A percentile compares a stretch with the other conserved stretches of the same genome.
Conservation (phyloP, 441 rosid species). For the Breynia disticha region DNA sequence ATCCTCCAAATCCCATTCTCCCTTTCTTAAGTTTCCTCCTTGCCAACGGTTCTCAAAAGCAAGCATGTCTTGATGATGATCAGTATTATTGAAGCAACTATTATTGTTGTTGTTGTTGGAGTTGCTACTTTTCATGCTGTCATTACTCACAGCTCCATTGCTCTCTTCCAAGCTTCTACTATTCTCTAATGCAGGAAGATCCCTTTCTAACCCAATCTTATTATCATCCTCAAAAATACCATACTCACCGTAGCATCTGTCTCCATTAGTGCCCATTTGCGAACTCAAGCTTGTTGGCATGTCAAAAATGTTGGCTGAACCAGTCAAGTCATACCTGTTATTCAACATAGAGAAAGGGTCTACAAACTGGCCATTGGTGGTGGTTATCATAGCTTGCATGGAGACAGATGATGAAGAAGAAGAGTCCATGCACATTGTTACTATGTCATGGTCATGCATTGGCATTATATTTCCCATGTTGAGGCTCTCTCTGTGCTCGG, state of each 20-base stretch:
- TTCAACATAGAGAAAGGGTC: slow-evolving; percentile 28
- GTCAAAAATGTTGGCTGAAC: slow-evolving; percentile 16
- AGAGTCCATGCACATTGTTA: slow-evolving; percentile 43
- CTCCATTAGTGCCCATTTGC: slow-evolving; percentile 18
- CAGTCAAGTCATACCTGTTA: slow-evolving; percentile 18
- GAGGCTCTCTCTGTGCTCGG: slow-evolving; percentile 29
- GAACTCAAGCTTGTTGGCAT: slow-evolving; percentile 16
- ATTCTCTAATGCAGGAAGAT: slow-evolving; percentile 44
- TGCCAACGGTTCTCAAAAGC: slow-evolving; percentile 33
- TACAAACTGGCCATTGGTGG: slow-evolving; percentile 17
- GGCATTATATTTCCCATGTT: slow-evolving; percentile 32
- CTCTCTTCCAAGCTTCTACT: slow-evolving; percentile 30
- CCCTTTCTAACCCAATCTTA: slow-evolving; percentile 31
- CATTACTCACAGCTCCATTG: slow-evolving; percentile 17
- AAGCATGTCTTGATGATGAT: slow-evolving; percentile 12
- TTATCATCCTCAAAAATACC: slow-evolving; percentile 20
- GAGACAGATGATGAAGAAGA: slow-evolving; percentile 26
- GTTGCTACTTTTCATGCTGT: slow-evolving; percentile 21
- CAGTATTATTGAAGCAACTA: slow-evolving; percentile 35
- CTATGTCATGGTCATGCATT: slow-evolving; percentile 20
- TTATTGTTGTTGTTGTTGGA: slow-evolving; percentile 9
- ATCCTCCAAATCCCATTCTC: slow-evolving; percentile 74
- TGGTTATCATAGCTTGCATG: slow-evolving; percentile 23
- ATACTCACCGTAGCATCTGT: slow-evolving; percentile 23
- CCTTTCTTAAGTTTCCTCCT: slow-evolving; percentile 40